Base-by-base conservation (phyloP, 345 rosid genomes). In the Aquilaria yunnanensis region DNA sequence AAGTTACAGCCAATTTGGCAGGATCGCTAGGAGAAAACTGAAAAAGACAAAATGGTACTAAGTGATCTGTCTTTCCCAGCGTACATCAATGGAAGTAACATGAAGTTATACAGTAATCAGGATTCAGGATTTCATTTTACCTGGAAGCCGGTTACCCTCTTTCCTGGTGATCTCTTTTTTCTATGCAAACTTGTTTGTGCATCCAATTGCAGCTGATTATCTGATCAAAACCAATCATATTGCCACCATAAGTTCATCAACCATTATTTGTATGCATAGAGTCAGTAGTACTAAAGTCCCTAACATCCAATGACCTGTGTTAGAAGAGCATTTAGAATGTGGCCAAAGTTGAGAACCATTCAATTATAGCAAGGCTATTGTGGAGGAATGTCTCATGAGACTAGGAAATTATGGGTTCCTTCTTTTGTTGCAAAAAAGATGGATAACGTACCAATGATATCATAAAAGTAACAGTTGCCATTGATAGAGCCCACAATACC, bases 141-240 rank as follows among this genome's bases (percentile, higher is more conserved):
- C 87, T 85, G 77, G 64, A 85, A 85, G 61, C 85, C 85, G 45
- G 85, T 85, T 64, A 82, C 76, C 59, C 81, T 70, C 77, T 76
- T 82, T 70, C 85, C 80, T 12, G 77, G 62, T 47, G 73, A 67
- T 73, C 82, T 85, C 75, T 77, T 85, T 73, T 80, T 82, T 14
- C 85, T 69, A 59, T 80, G 82, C 53, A 85, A 54, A 64, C 66
- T 60, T 50, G 82, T 57, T 57, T 77, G 77, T 60, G 65, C 69
- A 56, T 67, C 78, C 72, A 74, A 63, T 54, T 70, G 72, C 57
- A 82, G 60, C 9, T 59, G 74, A 61, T 80, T 69, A 53, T 74
- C 90, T 85, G 81, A 41, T 37, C 43, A 37, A 9, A 37, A 37
- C 7, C 43, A 37, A 37, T 2, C 43, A 37, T 5, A 37, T 37